Conservation (phyloP, 441 rosid genomes). For the Erysimum pusillum region DNA sequence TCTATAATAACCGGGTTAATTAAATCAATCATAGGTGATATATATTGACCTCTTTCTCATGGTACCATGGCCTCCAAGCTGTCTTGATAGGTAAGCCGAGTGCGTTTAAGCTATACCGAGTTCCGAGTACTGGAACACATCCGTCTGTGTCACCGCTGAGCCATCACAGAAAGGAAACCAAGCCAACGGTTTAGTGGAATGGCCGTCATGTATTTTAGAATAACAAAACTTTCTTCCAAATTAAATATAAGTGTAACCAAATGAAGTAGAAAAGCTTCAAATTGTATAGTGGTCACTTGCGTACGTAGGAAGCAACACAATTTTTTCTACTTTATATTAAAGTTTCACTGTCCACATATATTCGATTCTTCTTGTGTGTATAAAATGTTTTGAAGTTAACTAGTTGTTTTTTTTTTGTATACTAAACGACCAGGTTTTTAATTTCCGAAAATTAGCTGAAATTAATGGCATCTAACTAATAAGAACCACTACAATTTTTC, state of each 20-base stretch:
- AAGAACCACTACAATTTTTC: too few species aligned
- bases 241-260: background rate
- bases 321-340: too few species aligned
- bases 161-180: background rate
- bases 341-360: too few species aligned
- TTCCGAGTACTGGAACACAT: slow-evolving; percentile 88
- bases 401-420: background rate
- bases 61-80: slow-evolving; percentile 95
- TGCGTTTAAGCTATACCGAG: slow-evolving; percentile 72
- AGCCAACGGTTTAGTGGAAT: slow-evolving; percentile 19
- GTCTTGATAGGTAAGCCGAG: slow-evolving; percentile 68
- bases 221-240: background rate
- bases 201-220: background rate
- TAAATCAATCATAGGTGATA: background rate
- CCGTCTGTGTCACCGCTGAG: slow-evolving; percentile 95
- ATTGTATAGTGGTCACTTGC: slow-evolving; percentile 15
- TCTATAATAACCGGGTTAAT: background rate
- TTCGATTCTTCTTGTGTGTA: too few species aligned
- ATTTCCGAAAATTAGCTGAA: background rate
- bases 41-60: slow-evolving; percentile 68
- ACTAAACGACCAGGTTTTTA: background rate
- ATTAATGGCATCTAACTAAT: background rate
- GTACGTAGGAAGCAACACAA: slow-evolving; percentile 7
- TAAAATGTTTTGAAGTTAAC: too few species aligned
- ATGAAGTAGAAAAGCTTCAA: background rate